Evolutionary conservation across 208 protist genomes (phyloP).

Genomic region (Tetramitus jugosus): DNA sequence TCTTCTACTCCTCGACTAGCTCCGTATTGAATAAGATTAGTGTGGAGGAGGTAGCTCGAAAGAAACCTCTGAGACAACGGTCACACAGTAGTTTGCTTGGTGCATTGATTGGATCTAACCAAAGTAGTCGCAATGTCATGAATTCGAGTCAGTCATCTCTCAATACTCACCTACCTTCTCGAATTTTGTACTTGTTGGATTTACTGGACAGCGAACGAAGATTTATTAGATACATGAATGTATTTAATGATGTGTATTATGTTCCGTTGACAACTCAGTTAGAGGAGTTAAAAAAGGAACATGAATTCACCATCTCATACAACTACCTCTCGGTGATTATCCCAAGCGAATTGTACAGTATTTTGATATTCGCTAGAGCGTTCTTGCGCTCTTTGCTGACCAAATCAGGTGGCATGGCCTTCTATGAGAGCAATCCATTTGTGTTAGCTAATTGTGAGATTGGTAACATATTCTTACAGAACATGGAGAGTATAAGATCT

Average conservation of each 20-base stretch:
- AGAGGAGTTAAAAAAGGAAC: background rate
- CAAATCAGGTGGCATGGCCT: too few relatives aligned
- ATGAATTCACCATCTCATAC: background rate
- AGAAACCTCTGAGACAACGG: background rate
- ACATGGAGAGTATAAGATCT: background rate
- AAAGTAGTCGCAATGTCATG: background rate
- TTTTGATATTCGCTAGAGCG: background rate
- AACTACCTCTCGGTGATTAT: background rate
- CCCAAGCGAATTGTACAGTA: background rate
- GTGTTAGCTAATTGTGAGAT: too few relatives aligned
- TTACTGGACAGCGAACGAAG: background rate
- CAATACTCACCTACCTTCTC: background rate
- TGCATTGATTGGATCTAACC: background rate
- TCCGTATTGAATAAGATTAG: background rate
- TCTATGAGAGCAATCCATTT: too few relatives aligned
- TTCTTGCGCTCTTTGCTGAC: background rate
- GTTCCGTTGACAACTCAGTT: background rate
- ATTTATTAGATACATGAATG: constrained; percentile 8
- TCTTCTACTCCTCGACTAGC: background rate
- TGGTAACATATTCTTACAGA: background rate
- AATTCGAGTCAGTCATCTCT: background rate
- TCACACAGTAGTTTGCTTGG: too few relatives aligned
- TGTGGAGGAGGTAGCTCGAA: background rate
- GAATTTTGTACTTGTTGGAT: background rate
- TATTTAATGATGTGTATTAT: constrained; percentile 1